A percentile compares a stretch with the other conserved stretches of the same genome.
Evolutionary conservation across 257 asterid genomes (phyloP).

Genomic region (Knoxia roxburghii): DNA sequence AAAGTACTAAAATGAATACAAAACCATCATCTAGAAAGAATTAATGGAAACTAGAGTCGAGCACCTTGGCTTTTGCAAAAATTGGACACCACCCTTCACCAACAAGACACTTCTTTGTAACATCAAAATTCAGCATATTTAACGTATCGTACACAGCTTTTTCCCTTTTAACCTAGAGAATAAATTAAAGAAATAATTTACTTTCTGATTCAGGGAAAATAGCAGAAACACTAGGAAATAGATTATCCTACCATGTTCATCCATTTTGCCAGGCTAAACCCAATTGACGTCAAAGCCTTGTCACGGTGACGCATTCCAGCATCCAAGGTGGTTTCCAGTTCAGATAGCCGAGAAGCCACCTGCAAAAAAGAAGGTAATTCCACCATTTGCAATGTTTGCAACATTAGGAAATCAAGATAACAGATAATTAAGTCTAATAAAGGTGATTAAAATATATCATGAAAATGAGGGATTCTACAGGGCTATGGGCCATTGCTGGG

Average conservation of each 20-base stretch:
- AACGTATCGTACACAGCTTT: slow-evolving; percentile 87
- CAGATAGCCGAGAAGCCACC: slow-evolving; percentile 86
- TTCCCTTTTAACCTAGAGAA: slow-evolving; percentile 85
- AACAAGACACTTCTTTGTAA: slow-evolving; percentile 93
- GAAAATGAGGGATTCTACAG: not conserved
- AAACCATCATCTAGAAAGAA: slow-evolving; percentile 9
- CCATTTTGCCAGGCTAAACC: slow-evolving; percentile 79
- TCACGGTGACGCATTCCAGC: slow-evolving; percentile 86
- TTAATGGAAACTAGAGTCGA: slow-evolving; percentile 14
- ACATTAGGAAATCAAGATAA: not conserved
- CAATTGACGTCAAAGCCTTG: slow-evolving; percentile 70
- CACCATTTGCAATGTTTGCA: not conserved
- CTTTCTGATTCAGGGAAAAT: slow-evolving; percentile 14
- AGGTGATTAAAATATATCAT: not conserved
- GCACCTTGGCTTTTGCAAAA: slow-evolving; percentile 80
- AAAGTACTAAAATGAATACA: slow-evolving; percentile 17
- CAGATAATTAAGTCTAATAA: not conserved
- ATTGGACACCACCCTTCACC: slow-evolving; percentile 99
- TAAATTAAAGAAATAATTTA: slow-evolving; percentile 17
- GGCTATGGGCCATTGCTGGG: not conserved
- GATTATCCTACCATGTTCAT: slow-evolving; percentile 50
- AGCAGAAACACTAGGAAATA: slow-evolving; percentile 10
- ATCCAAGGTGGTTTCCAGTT: slow-evolving; percentile 83
- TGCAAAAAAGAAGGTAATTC: slow-evolving; percentile 30
- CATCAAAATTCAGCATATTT: slow-evolving; percentile 96